Evolutionary conservation across 208 protist species (phyloP).

Genomic region (Wallacemonas rigidus): DNA sequence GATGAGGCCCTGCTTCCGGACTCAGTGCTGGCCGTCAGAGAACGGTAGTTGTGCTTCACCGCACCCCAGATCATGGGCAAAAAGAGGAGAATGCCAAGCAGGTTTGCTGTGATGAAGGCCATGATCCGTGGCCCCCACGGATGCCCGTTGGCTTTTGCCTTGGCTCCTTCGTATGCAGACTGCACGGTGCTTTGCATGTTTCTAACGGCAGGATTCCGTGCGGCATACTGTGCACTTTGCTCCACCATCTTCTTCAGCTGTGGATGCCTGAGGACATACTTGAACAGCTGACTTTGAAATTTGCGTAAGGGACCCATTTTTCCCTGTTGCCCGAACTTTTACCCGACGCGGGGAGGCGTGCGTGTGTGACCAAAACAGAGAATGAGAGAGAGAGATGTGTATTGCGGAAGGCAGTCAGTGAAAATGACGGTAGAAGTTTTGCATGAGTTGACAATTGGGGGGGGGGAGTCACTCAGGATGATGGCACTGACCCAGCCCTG

Average conservation of each 20-base stretch:
- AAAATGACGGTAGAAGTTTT: too few species aligned
- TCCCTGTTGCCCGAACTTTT: too few species aligned
- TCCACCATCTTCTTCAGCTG: conserved; percentile 34
- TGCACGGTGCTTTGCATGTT: conserved; percentile 10
- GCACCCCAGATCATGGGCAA: conserved; percentile 37
- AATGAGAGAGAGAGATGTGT: not conserved
- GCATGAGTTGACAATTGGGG: too few species aligned
- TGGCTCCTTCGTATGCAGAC: conserved; percentile 7
- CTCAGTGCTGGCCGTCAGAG: not conserved
- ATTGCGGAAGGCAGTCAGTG: not conserved
- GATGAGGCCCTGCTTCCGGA: not conserved
- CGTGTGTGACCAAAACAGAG: too few species aligned
- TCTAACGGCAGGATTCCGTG: conserved; percentile 17
- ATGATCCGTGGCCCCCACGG: conserved; percentile 22
- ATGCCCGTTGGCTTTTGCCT: not conserved
- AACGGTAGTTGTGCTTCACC: conserved; percentile 21
- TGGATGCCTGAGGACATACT: conserved; percentile 37
- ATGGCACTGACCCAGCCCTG: too few species aligned
- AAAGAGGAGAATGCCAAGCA: conserved; percentile 66
- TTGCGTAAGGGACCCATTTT: conserved; percentile 40
- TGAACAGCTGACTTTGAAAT: conserved; percentile 39
- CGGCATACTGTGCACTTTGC: conserved; percentile 26
- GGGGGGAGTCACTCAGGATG: too few species aligned
- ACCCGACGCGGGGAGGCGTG: too few species aligned
- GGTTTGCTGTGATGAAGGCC: conserved; percentile 69